These are phyloP conservation scores for Glutinoglossum americanum DNA, from an alignment of 495 filamentous ascomycete species.

Conservation along the genomic window DNA sequence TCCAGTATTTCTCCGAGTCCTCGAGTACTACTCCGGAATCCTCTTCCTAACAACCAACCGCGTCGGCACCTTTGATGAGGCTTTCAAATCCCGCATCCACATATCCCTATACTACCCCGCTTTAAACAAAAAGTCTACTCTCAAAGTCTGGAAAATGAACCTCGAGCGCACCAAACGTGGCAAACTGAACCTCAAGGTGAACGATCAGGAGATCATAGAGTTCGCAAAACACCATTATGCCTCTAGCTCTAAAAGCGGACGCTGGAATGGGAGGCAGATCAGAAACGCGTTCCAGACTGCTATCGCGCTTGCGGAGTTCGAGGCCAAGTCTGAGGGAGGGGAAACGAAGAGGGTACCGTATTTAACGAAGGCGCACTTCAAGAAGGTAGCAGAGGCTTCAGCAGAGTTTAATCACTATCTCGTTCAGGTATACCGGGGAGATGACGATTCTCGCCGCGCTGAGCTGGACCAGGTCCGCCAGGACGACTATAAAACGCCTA, in stretches of 20 bases:
- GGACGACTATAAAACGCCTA: background rate
- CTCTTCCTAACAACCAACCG: constrained; percentile 32
- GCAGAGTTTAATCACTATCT: background rate
- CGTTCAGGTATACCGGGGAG: background rate
- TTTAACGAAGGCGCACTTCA: background rate
- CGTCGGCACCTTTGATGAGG: constrained; percentile 24
- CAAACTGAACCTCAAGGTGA: constrained; percentile 2
- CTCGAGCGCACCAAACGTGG: constrained; percentile 1
- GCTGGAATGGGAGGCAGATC: constrained; percentile 28
- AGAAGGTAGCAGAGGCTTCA: background rate
- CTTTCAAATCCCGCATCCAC: constrained; percentile 30
- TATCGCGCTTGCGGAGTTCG: constrained; percentile 18
- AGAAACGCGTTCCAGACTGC: constrained; percentile 24
- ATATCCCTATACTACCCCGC: constrained; percentile 17
- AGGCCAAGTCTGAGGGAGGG: constrained; percentile 4
- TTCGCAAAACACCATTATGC: constrained; percentile 1
- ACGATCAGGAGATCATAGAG: background rate
- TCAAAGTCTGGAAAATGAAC: constrained; percentile 10
- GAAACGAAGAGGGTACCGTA: no score
- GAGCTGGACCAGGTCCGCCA: background rate
- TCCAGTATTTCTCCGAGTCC: constrained; percentile 26
- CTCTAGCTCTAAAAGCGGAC: background rate
- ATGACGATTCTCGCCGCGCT: background rate
- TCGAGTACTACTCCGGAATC: constrained; percentile 30
- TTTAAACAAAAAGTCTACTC: background rate